Evolutionary conservation across 257 asterid species (phyloP).

Genomic region (Solanum etuberosum): DNA sequence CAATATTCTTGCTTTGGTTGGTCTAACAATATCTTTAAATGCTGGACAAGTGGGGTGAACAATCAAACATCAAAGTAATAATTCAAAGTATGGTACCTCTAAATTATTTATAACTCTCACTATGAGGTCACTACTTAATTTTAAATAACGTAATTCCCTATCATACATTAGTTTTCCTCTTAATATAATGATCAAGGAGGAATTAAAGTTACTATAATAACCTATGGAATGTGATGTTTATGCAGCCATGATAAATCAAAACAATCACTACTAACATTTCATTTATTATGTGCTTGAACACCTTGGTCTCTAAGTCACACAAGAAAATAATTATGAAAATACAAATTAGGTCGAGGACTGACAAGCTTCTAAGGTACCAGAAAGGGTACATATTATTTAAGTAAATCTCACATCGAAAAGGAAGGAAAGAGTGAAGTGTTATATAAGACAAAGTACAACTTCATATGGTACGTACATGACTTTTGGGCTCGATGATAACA

Average conservation of each 20-base stretch:
- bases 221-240: too few species aligned
- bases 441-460: neutral
- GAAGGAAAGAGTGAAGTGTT: neutral
- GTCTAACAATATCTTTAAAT: constrained; percentile 2
- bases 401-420: neutral
- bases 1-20: neutral
- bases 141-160: neutral
- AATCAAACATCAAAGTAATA: neutral
- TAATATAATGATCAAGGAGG: neutral
- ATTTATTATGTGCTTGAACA: too few species aligned
- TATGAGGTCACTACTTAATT: neutral
- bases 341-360: neutral
- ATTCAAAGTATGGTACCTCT: neutral
- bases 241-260: too few species aligned
- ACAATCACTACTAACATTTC: too few species aligned
- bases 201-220: neutral
- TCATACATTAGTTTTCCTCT: neutral
- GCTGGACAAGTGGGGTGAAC: neutral
- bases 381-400: neutral
- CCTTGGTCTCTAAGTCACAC: too few species aligned
- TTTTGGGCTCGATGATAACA: too few species aligned
- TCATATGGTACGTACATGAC: too few species aligned
- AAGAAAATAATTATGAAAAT: too few species aligned
- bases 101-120: neutral
- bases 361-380: neutral